phyloP scores from a whole-genome alignment of 305 asterid genomes.

The Striga hermonthica region DNA sequence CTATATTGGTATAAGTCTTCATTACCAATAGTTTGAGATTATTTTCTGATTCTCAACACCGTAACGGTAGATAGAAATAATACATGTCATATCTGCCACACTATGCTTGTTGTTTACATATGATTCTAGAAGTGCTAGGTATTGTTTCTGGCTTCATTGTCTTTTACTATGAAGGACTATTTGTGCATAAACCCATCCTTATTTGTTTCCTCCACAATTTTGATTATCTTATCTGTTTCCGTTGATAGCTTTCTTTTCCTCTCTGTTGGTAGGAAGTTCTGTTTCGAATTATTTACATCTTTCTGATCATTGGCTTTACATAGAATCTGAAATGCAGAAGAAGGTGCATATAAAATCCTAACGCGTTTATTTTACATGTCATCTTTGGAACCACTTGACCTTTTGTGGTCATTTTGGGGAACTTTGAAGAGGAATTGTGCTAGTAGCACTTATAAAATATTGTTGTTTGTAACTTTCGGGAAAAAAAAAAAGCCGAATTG shows the following conservation, averaged over 20 bases:
- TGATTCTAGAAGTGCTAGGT: slow-evolving; percentile 1
- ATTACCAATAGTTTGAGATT: slow-evolving; percentile 11
- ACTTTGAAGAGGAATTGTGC: background rate
- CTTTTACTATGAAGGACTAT: slow-evolving; percentile 7
- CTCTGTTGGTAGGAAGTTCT: background rate
- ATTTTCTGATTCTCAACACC: slow-evolving; percentile 18
- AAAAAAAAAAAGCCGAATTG: too few species aligned
- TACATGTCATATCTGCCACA: slow-evolving; percentile 3
- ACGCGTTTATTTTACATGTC: background rate
- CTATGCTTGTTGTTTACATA: slow-evolving; percentile 9
- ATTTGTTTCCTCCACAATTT: background rate
- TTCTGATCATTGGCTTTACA: background rate
- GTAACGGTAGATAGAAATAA: slow-evolving; percentile 11
- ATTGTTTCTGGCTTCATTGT: slow-evolving; percentile 4
- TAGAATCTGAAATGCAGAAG: too few species aligned
- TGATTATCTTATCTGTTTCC: slow-evolving; percentile 17
- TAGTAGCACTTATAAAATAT: background rate
- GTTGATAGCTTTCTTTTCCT: background rate
- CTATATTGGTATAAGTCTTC: slow-evolving; percentile 49
- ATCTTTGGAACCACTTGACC: background rate
- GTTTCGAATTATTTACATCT: background rate
- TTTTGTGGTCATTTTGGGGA: background rate
- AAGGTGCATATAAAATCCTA: too few species aligned
- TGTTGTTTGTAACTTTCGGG: too few species aligned
- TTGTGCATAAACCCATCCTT: background rate